Conservation (phyloP, 495 filamentous ascomycete genomes). For the Xylaria sp. region DNA sequence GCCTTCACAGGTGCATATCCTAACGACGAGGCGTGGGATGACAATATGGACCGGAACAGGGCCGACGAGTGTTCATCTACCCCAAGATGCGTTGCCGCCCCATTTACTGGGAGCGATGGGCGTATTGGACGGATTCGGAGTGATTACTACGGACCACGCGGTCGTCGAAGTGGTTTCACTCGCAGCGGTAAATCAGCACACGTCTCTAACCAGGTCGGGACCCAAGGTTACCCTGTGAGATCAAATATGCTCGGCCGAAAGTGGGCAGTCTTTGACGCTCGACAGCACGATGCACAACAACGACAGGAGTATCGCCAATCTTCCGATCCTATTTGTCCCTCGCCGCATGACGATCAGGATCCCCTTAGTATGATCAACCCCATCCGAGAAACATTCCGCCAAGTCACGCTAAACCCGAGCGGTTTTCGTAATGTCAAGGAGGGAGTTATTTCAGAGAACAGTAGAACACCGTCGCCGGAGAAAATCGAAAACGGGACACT, state of each 20-base stretch:
- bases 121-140: conserved; percentile 16
- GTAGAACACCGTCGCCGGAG: conserved; percentile 11
- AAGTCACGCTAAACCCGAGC: conserved; percentile 29
- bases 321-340: neutral
- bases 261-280: conserved; percentile 33
- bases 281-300: conserved; percentile 27
- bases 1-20: conserved; percentile 39
- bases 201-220: neutral
- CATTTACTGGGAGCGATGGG: conserved; percentile 27
- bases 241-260: neutral
- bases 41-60: neutral
- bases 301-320: conserved; percentile 16
- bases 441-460: neutral
- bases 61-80: neutral
- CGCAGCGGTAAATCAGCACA: neutral
- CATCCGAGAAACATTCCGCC: conserved; percentile 34
- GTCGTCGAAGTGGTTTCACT: neutral
- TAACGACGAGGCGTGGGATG: conserved; percentile 30
- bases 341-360: neutral
- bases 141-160: neutral
- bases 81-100: neutral
- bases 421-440: conserved; percentile 32
- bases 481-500: neutral
- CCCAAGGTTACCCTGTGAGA: neutral
- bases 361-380: neutral